Evolutionary conservation across 805 yeast genomes (phyloP), one percentile per base, ranked within the genome.

Genomic region (Metschnikowia santaceciliae): DNA sequence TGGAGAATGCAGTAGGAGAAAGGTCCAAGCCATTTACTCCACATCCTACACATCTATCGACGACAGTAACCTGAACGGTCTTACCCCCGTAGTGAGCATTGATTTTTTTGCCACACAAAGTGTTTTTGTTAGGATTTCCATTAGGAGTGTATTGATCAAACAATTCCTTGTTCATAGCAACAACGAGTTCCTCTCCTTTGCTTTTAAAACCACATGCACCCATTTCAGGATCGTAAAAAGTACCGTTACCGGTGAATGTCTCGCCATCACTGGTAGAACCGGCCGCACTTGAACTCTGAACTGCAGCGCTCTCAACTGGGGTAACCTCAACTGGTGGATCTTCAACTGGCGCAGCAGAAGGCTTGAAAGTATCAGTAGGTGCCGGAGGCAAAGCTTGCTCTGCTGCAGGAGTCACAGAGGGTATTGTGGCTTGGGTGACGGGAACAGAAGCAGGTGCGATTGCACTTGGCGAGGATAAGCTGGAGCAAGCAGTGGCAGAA

Each of bases 11-110:
- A 50, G 78, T 61, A 7, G 86, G 86, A n/a, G 85, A 78, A 50
- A 83, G 71, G 59, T 82, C 87, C 52, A 82, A 75, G 58, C 75
- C 80, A 51, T 78, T 63, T 46, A 66, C 61, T 23, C 64, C 55
- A 61, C 87, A 83, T 22, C 80, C 84, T 48, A 70, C 78, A 67
- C 87, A 83, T 55, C 76, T 68, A 66, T 82, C 87, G 37, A 73
- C 78, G 46, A 82, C 82, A 20, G 77, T 76, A 45, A 82, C 87
- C 41, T 70, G 73, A 51, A 81, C 84, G 14, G 81, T 67, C 61
- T 77, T 77, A 46, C 78, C 82, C 51, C 67, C 65, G 59, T 74
- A 76, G 59, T 58, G 59, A 35, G 80, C 79, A 44, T 65, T 67
- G 59, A 81, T 78, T 59, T 72, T 64, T 65, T 72, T 75, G 48